Base-by-base conservation (phyloP, 2,329 filamentous ascomycete species). In the Apiospora kogelbergensis region DNA sequence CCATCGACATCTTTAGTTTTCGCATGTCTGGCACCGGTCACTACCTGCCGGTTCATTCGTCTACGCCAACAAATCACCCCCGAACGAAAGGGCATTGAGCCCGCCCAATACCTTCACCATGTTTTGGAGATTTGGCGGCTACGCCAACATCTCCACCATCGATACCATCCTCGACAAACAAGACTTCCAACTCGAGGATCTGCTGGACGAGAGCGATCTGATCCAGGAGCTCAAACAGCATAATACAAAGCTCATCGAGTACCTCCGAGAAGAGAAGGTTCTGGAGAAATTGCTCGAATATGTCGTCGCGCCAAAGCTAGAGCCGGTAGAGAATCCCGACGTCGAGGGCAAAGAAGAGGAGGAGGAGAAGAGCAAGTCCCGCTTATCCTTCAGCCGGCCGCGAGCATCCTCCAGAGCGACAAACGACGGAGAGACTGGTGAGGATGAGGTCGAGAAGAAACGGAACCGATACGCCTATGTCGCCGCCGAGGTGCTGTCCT, bases 41-140 rank as follows among this genome's bases (percentile, higher is more conserved):
- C 37, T 60, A n/a, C 20, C 53, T 60, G 26, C 53, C 53, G 53
- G 53, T 60, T 60, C 30, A 60, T 60, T 60, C 9, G 53, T 37
- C 53, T 37, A 60, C 53, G 3, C 53, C 53, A 60, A 60, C 30
- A 37, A n/a, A n/a, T n/a, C 33, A 20, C 53, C 30, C 45, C 26
- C 65, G 9, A 17, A 66, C 44, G 42, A 26, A 30, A 53, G 65
- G 65, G 65, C 66, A 60, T 45, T 53, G 66, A 57, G 66, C 66
- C 66, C 66, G 30, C 66, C 46, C 44, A 40, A 41, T 17, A 37
- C 33, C 40, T 26, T 26, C 90, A 95, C 82, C 85, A 99, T 99
- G 96, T 99, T 99, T 84, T 99, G 96, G 96, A 92, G 95, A 84
- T 99, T 98, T 88, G 95, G 96, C 88, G 94, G 94, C 79, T 98